Conservation (phyloP, 225 moss, liverwort and hornwort species). For the Rhytidiadelphus loreus region DNA sequence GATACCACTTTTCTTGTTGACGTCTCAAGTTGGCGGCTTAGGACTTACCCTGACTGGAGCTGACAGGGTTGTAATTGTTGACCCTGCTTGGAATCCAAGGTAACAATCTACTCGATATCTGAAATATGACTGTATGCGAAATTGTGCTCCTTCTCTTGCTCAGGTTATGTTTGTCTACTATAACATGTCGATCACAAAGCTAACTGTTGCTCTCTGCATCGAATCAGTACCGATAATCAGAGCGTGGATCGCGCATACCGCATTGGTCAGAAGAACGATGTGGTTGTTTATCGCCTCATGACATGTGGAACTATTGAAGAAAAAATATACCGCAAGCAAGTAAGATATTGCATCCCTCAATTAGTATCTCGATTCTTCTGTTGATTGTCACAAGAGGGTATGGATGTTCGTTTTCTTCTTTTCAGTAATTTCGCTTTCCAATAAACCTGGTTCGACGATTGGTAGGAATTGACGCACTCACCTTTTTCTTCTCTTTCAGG, state of each 20-base stretch:
- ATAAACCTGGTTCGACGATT: not conserved
- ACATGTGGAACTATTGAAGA: conserved; percentile 96
- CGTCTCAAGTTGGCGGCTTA: conserved; percentile 95
- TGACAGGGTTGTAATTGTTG: conserved; percentile 86
- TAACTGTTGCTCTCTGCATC: not conserved
- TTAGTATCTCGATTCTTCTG: not conserved
- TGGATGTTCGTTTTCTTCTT: not conserved
- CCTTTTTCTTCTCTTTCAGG: conserved; percentile 23
- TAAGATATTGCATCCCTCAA: not conserved
- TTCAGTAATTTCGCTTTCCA: not conserved
- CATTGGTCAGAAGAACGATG: conserved; percentile 91
- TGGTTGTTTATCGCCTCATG: conserved; percentile 93
- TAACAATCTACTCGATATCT: not conserved
- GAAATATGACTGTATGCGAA: not conserved
- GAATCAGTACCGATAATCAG: conserved; percentile 81
- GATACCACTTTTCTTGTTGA: conserved; percentile 80
- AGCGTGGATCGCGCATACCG: conserved; percentile 99
- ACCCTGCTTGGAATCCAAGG: conserved; percentile 99
- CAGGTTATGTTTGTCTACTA: not conserved
- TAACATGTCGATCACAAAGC: not conserved
- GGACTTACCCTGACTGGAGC: conserved; percentile 93
- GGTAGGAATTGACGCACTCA: not conserved
- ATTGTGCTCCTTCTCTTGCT: not conserved
- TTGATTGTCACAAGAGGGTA: too few species aligned
- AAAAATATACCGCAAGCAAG: conserved; percentile 94